Percentiles rank a stretch among this genome's conserved stretches.
phyloP scores from a whole-genome alignment of 2,329 filamentous ascomycete genomes.

The Metarhizium brunneum region DNA sequence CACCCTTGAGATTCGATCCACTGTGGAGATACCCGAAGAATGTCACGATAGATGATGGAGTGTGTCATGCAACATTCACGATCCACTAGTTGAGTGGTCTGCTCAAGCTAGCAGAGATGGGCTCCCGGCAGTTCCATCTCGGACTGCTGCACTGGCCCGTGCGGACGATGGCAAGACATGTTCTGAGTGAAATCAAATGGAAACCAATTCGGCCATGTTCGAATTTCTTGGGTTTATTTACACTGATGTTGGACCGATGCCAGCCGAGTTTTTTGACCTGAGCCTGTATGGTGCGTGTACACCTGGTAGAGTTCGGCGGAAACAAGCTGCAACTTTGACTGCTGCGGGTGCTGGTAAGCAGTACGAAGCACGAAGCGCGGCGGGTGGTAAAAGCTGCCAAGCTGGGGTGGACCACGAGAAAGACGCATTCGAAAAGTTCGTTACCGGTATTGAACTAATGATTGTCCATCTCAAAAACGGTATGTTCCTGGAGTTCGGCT shows the following conservation, averaged over 20 bases:
- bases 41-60: slow-evolving; percentile 2
- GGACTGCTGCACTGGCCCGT: not conserved
- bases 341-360: not conserved
- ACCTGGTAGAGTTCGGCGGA: no score
- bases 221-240: not conserved
- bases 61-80: slow-evolving; percentile 3
- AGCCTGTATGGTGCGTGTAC: no score
- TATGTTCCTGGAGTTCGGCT: not conserved
- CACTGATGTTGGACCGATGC: no score
- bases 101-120: not conserved
- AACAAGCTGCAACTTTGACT: no score
- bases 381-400: not conserved
- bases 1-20: not conserved
- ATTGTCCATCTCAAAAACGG: not conserved
- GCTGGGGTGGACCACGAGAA: not conserved
- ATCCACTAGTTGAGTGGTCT: not conserved
- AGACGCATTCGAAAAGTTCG: not conserved
- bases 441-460: not conserved
- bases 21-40: not conserved
- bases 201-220: not conserved
- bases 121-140: not conserved
- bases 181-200: not conserved
- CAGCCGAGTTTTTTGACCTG: no score
- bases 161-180: not conserved
- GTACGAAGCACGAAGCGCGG: not conserved